Evolutionary conservation across 495 filamentous ascomycete genomes (phyloP).

Genomic region (Podospora sp.): DNA sequence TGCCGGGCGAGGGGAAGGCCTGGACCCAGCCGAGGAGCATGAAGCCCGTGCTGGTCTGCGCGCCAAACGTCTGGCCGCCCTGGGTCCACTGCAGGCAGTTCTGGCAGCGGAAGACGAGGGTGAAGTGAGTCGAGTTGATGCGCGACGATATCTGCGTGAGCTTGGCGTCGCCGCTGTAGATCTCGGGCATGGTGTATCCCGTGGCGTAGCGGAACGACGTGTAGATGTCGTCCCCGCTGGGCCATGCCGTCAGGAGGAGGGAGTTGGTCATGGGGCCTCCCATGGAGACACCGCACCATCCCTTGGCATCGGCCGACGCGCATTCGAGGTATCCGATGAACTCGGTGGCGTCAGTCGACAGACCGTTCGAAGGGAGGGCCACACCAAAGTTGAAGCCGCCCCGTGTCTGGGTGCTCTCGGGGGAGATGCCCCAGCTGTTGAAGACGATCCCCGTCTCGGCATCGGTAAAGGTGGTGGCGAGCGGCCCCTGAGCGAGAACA

Average conservation of each 20-base stretch:
- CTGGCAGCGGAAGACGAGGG: conserved; percentile 63
- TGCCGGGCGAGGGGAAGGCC: conserved; percentile 35
- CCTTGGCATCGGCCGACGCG: conserved; percentile 34
- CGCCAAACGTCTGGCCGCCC: conserved; percentile 25
- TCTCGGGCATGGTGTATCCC: conserved; percentile 59
- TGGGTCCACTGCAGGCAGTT: conserved; percentile 60
- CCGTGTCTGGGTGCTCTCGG: conserved; percentile 31
- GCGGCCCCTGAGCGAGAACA: conserved; percentile 31
- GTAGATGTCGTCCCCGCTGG: conserved; percentile 49
- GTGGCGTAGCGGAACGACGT: conserved; percentile 59
- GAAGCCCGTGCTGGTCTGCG: conserved; percentile 29
- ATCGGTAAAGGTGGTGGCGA: conserved; percentile 43
- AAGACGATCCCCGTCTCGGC: conserved; percentile 49
- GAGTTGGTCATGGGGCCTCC: conserved; percentile 60
- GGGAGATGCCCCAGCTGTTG: conserved; percentile 42
- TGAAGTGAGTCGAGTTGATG: conserved; percentile 57
- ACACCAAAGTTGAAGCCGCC: conserved; percentile 58
- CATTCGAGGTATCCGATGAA: conserved; percentile 60
- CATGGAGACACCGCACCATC: conserved; percentile 62
- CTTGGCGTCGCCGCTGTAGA: conserved; percentile 61
- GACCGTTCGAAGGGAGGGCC: conserved; percentile 54
- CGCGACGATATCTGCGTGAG: conserved; percentile 58
- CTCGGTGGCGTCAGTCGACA: conserved; percentile 55
- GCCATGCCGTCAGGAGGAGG: conserved; percentile 61
- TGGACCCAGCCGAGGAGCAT: conserved; percentile 42